These are phyloP conservation scores for Candida freyschussii DNA, from an alignment of 1,139 yeast genomes.

Conservation along the genomic window DNA sequence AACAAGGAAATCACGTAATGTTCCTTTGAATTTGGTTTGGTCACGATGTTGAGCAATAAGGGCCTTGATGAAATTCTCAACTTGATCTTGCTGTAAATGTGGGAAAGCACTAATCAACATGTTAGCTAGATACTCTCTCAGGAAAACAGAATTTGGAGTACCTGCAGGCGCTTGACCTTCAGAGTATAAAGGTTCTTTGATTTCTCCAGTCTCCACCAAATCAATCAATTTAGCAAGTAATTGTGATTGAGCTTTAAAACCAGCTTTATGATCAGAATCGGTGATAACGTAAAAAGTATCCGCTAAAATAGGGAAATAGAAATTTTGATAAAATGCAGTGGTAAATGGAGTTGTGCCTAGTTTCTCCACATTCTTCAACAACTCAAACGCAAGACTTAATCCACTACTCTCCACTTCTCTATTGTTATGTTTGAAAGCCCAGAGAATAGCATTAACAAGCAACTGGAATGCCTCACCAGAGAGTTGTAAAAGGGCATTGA, in stretches of 20 bases:
- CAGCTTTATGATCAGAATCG: slow-evolving; percentile 97
- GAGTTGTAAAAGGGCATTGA: slow-evolving; percentile 78
- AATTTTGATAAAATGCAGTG: slow-evolving; percentile 81
- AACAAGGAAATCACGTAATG: slow-evolving; percentile 90
- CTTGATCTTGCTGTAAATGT: slow-evolving; percentile 79
- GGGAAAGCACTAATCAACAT: slow-evolving; percentile 86
- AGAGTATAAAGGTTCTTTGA: slow-evolving; percentile 71
- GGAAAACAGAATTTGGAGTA: slow-evolving; percentile 71
- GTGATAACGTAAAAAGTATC: slow-evolving; percentile 93
- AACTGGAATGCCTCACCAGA: slow-evolving; percentile 92
- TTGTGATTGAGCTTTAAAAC: slow-evolving; percentile 84
- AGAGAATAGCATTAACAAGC: slow-evolving; percentile 86
- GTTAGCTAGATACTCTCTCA: slow-evolving; percentile 78
- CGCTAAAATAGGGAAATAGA: slow-evolving; percentile 82
- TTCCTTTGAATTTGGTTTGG: slow-evolving; percentile 71
- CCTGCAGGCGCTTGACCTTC: slow-evolving; percentile 78
- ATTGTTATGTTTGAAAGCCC: slow-evolving; percentile 98
- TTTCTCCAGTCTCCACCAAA: slow-evolving; percentile 71
- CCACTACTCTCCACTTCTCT: slow-evolving; percentile 94
- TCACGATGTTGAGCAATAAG: slow-evolving; percentile 71
- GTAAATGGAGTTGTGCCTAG: slow-evolving; percentile 75
- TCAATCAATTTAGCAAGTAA: slow-evolving; percentile 80
- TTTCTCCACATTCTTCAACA: slow-evolving; percentile 77
- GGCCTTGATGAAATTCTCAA: slow-evolving; percentile 74
- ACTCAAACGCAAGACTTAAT: slow-evolving; percentile 72